Conservation (phyloP, 2,329 filamentous ascomycete species). For the Pseudocercospora ulei region DNA sequence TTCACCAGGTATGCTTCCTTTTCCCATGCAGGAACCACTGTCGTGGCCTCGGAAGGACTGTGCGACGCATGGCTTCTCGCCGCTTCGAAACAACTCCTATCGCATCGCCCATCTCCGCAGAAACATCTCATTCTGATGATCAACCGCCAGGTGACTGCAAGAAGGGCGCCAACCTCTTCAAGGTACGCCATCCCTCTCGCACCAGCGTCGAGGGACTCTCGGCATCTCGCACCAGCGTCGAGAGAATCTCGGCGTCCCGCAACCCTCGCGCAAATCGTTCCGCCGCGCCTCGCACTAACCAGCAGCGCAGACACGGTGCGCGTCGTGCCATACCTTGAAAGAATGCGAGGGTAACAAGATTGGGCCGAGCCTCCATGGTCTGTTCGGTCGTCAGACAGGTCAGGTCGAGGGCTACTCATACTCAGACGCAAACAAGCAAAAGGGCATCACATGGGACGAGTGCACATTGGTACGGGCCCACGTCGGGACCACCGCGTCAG, state of each 20-base stretch:
- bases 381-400: constrained; percentile 93
- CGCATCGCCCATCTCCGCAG: not conserved
- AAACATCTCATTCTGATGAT: not conserved
- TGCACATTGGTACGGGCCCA: constrained; percentile 57
- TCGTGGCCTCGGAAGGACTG: not conserved
- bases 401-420: constrained; percentile 87
- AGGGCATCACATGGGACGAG: constrained; percentile 82
- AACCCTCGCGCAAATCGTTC: constrained; percentile 2
- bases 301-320: constrained; percentile 66
- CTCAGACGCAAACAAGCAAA: constrained; percentile 99
- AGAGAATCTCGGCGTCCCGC: constrained; percentile 12
- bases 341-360: constrained; percentile 91
- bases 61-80: not conserved
- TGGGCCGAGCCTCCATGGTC: constrained; percentile 90
- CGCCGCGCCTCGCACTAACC: constrained; percentile 6
- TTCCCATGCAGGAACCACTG: constrained; percentile 5
- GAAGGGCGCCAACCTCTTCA: constrained; percentile 99
- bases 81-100: not conserved
- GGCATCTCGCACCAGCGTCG: too few relatives aligned
- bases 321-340: constrained; percentile 96
- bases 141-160: constrained; percentile 63
- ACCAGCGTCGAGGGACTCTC: constrained; percentile 5
- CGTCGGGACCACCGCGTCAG: not conserved
- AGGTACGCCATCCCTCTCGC: constrained; percentile 41
- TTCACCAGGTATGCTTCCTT: constrained; percentile 31